These are phyloP conservation scores for Saccharomycopsis crataegensis DNA, from an alignment of 1,139 yeast species.

Conservation along the genomic window DNA sequence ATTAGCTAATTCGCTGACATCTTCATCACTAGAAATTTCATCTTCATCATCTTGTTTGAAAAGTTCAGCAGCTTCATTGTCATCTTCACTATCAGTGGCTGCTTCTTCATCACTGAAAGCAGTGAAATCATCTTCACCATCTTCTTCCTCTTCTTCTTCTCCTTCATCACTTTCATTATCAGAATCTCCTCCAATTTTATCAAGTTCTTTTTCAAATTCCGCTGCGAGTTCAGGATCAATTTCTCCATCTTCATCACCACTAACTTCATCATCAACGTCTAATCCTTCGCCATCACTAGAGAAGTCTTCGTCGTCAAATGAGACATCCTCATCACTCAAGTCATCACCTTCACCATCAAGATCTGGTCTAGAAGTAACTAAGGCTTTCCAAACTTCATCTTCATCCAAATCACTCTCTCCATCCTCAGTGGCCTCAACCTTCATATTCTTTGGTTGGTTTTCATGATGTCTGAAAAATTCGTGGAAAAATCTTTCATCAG, in stretches of 20 bases:
- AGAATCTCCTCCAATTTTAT: constrained; percentile 22
- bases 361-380: constrained; percentile 79
- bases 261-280: constrained; percentile 28
- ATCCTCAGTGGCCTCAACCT: constrained; percentile 27
- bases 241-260: constrained; percentile 25
- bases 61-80: constrained; percentile 3
- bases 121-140: not conserved
- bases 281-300: constrained; percentile 28
- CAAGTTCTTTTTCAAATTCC: constrained; percentile 22
- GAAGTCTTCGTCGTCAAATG: constrained; percentile 36
- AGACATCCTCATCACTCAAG: constrained; percentile 45
- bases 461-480: constrained; percentile 63
- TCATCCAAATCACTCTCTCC: constrained; percentile 57
- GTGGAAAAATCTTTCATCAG: constrained; percentile 85
- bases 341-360: constrained; percentile 44
- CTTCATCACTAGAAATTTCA: constrained; percentile 16
- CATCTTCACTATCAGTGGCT: constrained; percentile 1
- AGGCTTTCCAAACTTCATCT: constrained; percentile 83
- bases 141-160: not conserved
- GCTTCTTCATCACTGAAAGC: not conserved
- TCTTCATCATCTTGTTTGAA: constrained; percentile 14
- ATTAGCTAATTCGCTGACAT: not conserved
- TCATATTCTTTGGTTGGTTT: constrained; percentile 28
- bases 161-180: constrained; percentile 5
- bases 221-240: constrained; percentile 25